Base-by-base conservation (phyloP, 495 filamentous ascomycete species). In the Penicillium robsamsonii region DNA sequence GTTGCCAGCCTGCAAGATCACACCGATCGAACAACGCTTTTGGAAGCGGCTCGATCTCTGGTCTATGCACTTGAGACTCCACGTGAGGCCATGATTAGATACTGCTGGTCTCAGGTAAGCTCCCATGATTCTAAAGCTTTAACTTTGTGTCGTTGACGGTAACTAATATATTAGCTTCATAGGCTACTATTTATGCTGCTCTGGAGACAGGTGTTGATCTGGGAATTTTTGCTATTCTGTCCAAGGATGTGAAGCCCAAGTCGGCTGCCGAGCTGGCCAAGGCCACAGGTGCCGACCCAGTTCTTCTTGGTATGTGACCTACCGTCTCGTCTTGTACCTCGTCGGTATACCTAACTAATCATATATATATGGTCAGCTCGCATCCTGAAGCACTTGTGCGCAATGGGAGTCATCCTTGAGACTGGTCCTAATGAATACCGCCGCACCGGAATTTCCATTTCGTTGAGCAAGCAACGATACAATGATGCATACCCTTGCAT, bases 361-460 rank as follows among this genome's bases (percentile, higher is more conserved):
- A 33, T 41, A 9, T 20, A 9, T 20, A 43, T 45, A 7, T 12
- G 3, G 30, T 9, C 15, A 71, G 67, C 65, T 41, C 74, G 75
- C 7, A 60, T 81, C 29, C 59, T 83, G 52, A 75, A 73, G 55
- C 80, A 84, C 46, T 55, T 83, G 0, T 72, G 70, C 11, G 75
- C 80, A 46, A 79, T 80, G 74, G 76, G 75, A 7, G 66, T 78
- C 37, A 68, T 84, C 40, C 40, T 45, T 6, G 75, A 83, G 57
- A 74, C 68, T 13, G 75, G 70, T 1, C 46, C 60, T 3, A 69
- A 81, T 55, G 69, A 70, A 20, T 84, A 82, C 60, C 58, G 58
- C 2, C 66, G 69, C 1, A 82, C 70, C 15, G 73, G 71, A 31
- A 69, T 82, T 55, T 70, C 73, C 4, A 71, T 61, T 6, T 63